phyloP scores from a whole-genome alignment of 768 basidiomycete genomes.

The Lactarius akahatsu region DNA sequence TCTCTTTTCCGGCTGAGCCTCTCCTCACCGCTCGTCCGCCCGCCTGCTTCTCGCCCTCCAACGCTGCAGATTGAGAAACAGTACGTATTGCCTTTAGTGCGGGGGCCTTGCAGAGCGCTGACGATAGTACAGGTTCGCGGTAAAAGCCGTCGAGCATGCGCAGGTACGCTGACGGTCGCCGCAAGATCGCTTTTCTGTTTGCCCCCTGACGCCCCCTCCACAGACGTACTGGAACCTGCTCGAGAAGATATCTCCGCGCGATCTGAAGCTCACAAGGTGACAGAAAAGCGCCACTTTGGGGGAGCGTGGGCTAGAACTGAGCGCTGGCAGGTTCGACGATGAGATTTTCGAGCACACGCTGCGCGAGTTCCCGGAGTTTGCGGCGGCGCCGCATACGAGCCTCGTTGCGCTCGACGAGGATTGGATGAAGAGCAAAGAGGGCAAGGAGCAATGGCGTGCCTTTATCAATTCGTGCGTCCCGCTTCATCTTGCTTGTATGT shows the following conservation, averaged over 20 bases:
- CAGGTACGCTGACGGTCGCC: conserved; percentile 53
- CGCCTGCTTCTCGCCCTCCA: not conserved
- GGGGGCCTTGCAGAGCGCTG: not conserved
- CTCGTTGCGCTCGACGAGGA: conserved; percentile 77
- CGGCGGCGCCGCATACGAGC: conserved; percentile 39
- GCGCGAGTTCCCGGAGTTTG: conserved; percentile 76
- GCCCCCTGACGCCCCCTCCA: conserved; percentile 8
- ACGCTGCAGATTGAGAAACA: conserved; percentile 87
- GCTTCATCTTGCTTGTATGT: not conserved
- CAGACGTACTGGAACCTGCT: conserved; percentile 96
- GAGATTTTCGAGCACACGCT: conserved; percentile 82
- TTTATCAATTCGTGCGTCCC: conserved; percentile 71
- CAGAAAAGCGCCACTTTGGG: not conserved
- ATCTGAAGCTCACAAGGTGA: conserved; percentile 81
- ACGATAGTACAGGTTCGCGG: conserved; percentile 64
- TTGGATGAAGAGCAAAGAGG: conserved; percentile 83
- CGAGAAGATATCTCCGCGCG: conserved; percentile 71
- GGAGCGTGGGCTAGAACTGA: not conserved
- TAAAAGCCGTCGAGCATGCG: conserved; percentile 94
- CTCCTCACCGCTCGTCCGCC: not conserved
- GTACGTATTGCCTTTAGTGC: conserved; percentile 45
- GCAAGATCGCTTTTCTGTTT: not conserved
- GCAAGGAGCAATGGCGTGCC: conserved; percentile 87
- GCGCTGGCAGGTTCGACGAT: conserved; percentile 64
- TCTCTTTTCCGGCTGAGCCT: conserved; percentile 28